Conservation (phyloP, 1,284 basidiomycete species). For the Testicularia cyperi region DNA sequence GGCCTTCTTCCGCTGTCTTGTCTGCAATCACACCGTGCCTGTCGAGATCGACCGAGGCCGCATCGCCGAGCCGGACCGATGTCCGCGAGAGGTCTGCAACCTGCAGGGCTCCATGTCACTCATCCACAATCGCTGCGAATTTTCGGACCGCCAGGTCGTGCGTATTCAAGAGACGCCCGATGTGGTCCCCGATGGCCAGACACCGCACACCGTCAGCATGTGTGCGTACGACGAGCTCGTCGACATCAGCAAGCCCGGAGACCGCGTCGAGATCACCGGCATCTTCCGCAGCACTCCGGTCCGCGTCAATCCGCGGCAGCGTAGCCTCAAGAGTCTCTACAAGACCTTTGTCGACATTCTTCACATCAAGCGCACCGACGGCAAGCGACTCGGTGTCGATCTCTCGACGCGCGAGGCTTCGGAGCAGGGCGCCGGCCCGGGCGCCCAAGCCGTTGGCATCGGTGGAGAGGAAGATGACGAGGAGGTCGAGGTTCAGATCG, state of each 20-base stretch:
- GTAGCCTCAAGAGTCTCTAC: slow-evolving; percentile 91
- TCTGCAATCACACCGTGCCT: slow-evolving; percentile 89
- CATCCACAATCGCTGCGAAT: slow-evolving; percentile 94
- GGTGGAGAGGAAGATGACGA: slow-evolving; percentile 70
- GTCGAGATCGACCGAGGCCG: slow-evolving; percentile 94
- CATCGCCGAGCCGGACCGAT: slow-evolving; percentile 86
- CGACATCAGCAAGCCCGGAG: slow-evolving; percentile 90
- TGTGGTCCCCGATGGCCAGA: slow-evolving; percentile 95
- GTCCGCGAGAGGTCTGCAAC: slow-evolving; percentile 88
- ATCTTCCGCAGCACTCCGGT: slow-evolving; percentile 94
- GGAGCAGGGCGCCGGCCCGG: slow-evolving; percentile 56
- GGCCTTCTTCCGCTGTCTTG: slow-evolving; percentile 97
- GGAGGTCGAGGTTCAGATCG: slow-evolving; percentile 37
- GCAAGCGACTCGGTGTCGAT: slow-evolving; percentile 75
- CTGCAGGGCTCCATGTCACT: slow-evolving; percentile 86
- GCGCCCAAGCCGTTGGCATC: slow-evolving; percentile 74
- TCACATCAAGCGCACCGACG: slow-evolving; percentile 77
- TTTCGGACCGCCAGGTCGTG: slow-evolving; percentile 91
- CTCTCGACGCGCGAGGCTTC: slow-evolving; percentile 69
- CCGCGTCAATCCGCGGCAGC: slow-evolving; percentile 84
- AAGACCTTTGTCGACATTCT: slow-evolving; percentile 96
- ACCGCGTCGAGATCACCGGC: slow-evolving; percentile 85
- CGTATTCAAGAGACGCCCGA: slow-evolving; percentile 96
- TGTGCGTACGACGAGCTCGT: slow-evolving; percentile 97
- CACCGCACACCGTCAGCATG: slow-evolving; percentile 91